A percentile compares a stretch with the other conserved stretches of the same genome.
Evolutionary conservation across 106 monocot genomes (phyloP).

Genomic region (Platanthera guangdongensis): DNA sequence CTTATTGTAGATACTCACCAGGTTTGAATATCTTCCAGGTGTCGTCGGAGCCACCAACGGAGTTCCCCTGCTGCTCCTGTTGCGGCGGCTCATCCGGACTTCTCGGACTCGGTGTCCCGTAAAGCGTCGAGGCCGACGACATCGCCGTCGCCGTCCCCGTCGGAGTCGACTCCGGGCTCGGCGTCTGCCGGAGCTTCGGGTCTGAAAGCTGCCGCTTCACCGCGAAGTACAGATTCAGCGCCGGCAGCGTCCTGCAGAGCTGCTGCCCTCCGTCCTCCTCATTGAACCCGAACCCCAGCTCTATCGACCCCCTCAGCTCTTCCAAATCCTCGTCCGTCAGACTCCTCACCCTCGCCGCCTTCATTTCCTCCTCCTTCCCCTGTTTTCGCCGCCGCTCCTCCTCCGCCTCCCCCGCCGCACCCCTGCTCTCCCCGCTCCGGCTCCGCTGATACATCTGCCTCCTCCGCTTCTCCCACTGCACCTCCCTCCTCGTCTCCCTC

Average conservation of each 20-base stretch:
- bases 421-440: neutral
- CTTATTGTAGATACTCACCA: conserved; percentile 21
- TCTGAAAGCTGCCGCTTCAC: conserved; percentile 71
- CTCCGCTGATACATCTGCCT: conserved; percentile 24
- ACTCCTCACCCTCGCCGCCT: conserved; percentile 19
- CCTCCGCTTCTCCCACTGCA: conserved; percentile 57
- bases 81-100: conserved; percentile 21
- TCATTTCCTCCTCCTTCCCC: neutral
- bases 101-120: conserved; percentile 35
- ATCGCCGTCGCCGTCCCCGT: conserved; percentile 5
- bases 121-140: conserved; percentile 22
- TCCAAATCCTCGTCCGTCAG: conserved; percentile 82
- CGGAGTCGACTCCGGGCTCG: conserved; percentile 46
- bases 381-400: neutral
- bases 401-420: neutral
- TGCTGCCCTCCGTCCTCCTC: conserved; percentile 56
- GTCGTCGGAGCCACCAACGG: neutral
- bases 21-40: conserved; percentile 56
- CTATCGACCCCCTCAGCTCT: conserved; percentile 67
- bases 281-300: conserved; percentile 72
- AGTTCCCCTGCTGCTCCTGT: neutral
- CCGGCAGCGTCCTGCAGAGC: conserved; percentile 61
- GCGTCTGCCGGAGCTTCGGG: conserved; percentile 19
- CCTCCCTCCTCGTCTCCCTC: conserved; percentile 66
- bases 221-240: conserved; percentile 75